Evolutionary conservation across 192 early-diverging fungal genomes (phyloP), one percentile per base, ranked within the genome.

Genomic region (Phlyctochytrium planicorne): DNA sequence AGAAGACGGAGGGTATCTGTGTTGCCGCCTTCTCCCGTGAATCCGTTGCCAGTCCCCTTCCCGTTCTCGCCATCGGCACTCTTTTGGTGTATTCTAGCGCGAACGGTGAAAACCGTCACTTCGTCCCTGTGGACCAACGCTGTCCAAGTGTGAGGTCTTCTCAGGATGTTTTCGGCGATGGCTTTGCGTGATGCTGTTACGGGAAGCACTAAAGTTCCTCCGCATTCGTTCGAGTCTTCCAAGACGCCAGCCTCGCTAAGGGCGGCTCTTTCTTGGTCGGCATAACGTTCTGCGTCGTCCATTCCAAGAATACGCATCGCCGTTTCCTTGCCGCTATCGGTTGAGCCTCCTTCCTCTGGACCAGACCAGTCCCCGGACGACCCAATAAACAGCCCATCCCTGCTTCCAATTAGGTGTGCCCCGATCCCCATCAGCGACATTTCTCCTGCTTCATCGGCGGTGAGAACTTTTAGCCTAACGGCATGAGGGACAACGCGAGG

Each of bases 401-500:
- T 6, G 20, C 40, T 47, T 47, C 40, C 40, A 20, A 47, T 47
- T 6, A 57, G 27, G 27, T 57, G 55, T 20, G 27, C 27, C 12
- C 55, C 55, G 55, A 57, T 57, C 20, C 55, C 55, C 55, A 57
- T 57, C 20, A 57, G 16, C 20, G 20, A 25, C 20, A 14, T 25
- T 27, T 57, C 55, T 6, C 20, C 55, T 12, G 55, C 55, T 27
- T 57, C 55, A 29, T 57, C 55, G 6, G 55, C 55, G 20, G 16
- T 29, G 20, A 57, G 16, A 6, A 14, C 27, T 6, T 25, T 4
- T 12, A 57, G 16, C 6, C 55, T 12, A 6, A 10, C 14, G 20
- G 55, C 55, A 27, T 14, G 16, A 12, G 55, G 55, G 6, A 57
- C 55, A 29, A 57, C 27, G 55, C 55, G 55, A 12, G 55, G 55